Conservation (phyloP, 2,329 filamentous ascomycete species). For the Colletotrichum costaricense region DNA sequence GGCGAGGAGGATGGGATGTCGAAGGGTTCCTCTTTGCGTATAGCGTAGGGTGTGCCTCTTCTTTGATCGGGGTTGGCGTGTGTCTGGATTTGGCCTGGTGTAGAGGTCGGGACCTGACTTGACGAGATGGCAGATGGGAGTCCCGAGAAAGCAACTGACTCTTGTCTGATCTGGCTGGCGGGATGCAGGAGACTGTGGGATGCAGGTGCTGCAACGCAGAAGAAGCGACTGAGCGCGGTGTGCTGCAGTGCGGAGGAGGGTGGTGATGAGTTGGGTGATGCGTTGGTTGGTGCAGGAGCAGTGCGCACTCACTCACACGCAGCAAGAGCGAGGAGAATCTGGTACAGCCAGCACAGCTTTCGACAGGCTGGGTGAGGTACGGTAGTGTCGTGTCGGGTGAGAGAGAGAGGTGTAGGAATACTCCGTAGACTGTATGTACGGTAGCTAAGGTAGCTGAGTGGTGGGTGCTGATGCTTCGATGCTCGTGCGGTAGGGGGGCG, state of each 20-base stretch:
- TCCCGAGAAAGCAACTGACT: conserved; percentile 27
- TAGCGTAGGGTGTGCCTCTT: conserved; percentile 31
- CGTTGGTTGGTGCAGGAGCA: background rate
- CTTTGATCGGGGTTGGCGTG: conserved; percentile 29
- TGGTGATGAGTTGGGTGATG: conserved; percentile 5
- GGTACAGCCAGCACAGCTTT: conserved; percentile 7
- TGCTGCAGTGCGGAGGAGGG: background rate
- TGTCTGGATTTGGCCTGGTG: conserved; percentile 32
- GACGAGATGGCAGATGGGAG: conserved; percentile 17
- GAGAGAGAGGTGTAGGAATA: background rate
- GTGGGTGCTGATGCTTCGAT: background rate
- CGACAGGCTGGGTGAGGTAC: conserved; percentile 1
- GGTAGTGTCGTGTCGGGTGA: background rate
- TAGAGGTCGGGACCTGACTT: conserved; percentile 30
- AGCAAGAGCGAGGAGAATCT: background rate
- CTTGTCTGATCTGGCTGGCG: conserved; percentile 31
- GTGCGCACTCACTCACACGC: background rate
- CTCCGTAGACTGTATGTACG: too few species aligned
- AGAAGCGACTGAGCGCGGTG: background rate
- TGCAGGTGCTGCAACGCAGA: conserved; percentile 15
- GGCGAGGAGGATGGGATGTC: conserved; percentile 26
- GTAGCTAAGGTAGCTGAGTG: background rate
- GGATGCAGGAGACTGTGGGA: conserved; percentile 14
- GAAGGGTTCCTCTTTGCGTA: conserved; percentile 33
- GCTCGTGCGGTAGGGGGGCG: conserved; percentile 19